phyloP scores from a whole-genome alignment of 2,329 filamentous ascomycete species.

The Magnaporthales sp. region DNA sequence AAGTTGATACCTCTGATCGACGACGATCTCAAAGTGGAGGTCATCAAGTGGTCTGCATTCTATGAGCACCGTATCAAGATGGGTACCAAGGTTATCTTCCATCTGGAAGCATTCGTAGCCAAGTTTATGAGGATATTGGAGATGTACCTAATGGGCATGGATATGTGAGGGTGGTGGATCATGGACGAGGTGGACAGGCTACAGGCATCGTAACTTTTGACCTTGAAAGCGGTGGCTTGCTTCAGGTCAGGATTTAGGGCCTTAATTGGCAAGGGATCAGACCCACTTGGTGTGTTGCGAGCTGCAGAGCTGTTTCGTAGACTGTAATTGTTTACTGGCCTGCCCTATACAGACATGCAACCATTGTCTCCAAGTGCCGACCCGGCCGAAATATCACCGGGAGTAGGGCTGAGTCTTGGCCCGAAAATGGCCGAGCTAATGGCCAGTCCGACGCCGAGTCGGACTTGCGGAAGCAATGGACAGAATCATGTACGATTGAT shows the following conservation, averaged over 20 bases:
- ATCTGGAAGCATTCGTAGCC: slow-evolving; percentile 94
- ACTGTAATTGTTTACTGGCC: not conserved
- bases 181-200: not conserved
- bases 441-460: not conserved
- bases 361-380: not conserved
- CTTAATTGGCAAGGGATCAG: not conserved
- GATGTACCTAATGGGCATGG: slow-evolving; percentile 85
- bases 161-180: slow-evolving; percentile 35
- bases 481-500: no score
- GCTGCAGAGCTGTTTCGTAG: not conserved
- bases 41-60: slow-evolving; percentile 93
- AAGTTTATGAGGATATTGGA: slow-evolving; percentile 97
- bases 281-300: not conserved
- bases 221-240: not conserved
- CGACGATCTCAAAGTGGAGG: slow-evolving; percentile 80
- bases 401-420: not conserved
- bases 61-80: slow-evolving; percentile 93
- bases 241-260: not conserved
- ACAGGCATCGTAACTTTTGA: not conserved
- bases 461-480: not conserved
- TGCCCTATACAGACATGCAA: not conserved
- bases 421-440: not conserved
- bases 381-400: not conserved
- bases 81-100: slow-evolving; percentile 94
- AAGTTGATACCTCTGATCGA: slow-evolving; percentile 84